These are phyloP conservation scores for Ophiobolus disseminans DNA, from an alignment of 2,329 filamentous ascomycete species.

Conservation along the genomic window DNA sequence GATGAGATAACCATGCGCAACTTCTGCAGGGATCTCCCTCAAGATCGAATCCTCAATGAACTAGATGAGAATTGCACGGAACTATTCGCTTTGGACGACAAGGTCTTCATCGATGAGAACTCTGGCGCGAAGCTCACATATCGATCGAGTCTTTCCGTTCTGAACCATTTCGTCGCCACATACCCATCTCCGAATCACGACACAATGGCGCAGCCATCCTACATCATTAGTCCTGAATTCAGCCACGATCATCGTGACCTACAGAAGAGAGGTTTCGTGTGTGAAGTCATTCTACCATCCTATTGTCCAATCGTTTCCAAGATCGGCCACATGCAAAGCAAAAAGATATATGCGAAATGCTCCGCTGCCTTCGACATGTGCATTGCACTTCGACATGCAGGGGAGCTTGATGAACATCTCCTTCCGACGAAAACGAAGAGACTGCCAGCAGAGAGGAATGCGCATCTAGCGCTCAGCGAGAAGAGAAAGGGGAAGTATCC, in stretches of 20 bases:
- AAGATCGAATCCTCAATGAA: constrained; percentile 72
- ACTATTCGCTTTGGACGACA: constrained; percentile 61
- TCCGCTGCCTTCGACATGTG: constrained; percentile 89
- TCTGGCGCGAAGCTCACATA: constrained; percentile 84
- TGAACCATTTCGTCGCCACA: constrained; percentile 76
- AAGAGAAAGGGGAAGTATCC: constrained; percentile 76
- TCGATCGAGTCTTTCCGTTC: constrained; percentile 71
- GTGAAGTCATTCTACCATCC: constrained; percentile 80
- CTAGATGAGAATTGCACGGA: constrained; percentile 64
- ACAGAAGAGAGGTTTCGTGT: constrained; percentile 52
- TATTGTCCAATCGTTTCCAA: constrained; percentile 73
- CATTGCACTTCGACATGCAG: constrained; percentile 68
- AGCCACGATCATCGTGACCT: constrained; percentile 12
- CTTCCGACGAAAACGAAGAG: constrained; percentile 75
- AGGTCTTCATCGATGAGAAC: constrained; percentile 63
- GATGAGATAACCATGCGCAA: constrained; percentile 69
- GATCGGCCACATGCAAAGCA: constrained; percentile 68
- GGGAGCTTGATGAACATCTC: constrained; percentile 75
- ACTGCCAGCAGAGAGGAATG: constrained; percentile 85
- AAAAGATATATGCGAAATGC: constrained; percentile 81
- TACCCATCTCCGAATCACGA: constrained; percentile 63
- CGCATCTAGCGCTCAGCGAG: constrained; percentile 78
- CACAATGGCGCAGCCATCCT: constrained; percentile 59
- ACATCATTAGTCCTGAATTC: constrained; percentile 58
- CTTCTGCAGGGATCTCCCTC: constrained; percentile 78